Base-by-base conservation (phyloP, 2,329 filamentous ascomycete genomes). In the Xylariales sp. region DNA sequence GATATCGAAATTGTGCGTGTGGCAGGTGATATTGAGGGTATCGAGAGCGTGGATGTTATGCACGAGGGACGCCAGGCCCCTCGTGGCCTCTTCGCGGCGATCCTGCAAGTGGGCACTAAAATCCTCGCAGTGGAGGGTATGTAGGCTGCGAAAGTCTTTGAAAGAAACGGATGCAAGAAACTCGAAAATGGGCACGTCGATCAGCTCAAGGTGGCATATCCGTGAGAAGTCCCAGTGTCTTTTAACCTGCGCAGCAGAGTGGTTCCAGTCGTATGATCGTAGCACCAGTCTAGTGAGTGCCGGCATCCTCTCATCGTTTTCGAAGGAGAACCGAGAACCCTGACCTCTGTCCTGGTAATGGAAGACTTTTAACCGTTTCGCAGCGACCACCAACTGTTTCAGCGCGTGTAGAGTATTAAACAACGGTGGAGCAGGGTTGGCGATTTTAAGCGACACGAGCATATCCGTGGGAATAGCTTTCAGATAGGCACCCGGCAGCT, bases 191-290 rank as follows among this genome's bases (percentile, higher is more conserved):
- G 70, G 69, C 5, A 73, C 65, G 18, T 65, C 64, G 18, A 66
- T 45, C 23, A 73, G 55, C 20, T 61, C 53, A 6, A 74, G 56
- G 3, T 54, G 59, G 16, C 55, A 50, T 19, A 74, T 57, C n/a
- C 44, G 45, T 5, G 66, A 65, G 42, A 74, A 64, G 47, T 72
- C 60, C 69, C 70, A 74, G 40, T 73, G 67, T 14, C 42, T 45
- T 2, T 40, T 45, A 5, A 69, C 67, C 4, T 62, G 61, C 3
- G 59, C 52, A 0, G 46, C 33, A 2, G 52, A 53, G 43, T 74
- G 71, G 8, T 60, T 53, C 71, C 71, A 74, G 52, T 73, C 65
- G 44, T 75, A 74, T 2, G 66, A 70, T 33, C 60, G 61, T 25
- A 75, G 51, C 2, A 49, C 53, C 4, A 74, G 53, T 6, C 67